phyloP scores from a whole-genome alignment of 2,329 filamentous ascomycete species.

The Aaosphaeria pasadenensis region DNA sequence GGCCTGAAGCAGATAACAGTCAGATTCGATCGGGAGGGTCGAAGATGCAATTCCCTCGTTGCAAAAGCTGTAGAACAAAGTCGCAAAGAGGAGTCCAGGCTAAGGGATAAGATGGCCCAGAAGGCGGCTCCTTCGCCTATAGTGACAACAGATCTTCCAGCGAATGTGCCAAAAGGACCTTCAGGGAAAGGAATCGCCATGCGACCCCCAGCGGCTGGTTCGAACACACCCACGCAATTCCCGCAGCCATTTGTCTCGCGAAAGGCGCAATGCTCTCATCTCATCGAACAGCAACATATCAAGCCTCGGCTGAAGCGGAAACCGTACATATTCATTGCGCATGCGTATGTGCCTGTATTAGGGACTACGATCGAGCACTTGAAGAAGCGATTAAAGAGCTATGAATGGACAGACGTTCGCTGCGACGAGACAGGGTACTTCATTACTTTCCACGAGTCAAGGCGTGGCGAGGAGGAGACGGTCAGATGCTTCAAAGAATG shows the following conservation, averaged over 20 bases:
- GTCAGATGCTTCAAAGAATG: constrained; percentile 75
- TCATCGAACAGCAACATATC: constrained; percentile 64
- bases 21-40: constrained; percentile 84
- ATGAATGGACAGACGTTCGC: constrained; percentile 75
- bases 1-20: constrained; percentile 76
- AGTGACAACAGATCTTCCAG: constrained; percentile 60
- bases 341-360: constrained; percentile 82
- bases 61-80: constrained; percentile 70
- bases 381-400: constrained; percentile 83
- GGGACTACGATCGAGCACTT: constrained; percentile 83
- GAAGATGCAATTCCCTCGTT: constrained; percentile 75
- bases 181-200: constrained; percentile 51
- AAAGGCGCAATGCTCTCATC: constrained; percentile 46
- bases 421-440: constrained; percentile 87
- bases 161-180: constrained; percentile 83
- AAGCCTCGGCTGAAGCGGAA: constrained; percentile 68
- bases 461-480: constrained; percentile 73
- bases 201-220: constrained; percentile 14
- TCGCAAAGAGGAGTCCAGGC: constrained; percentile 57
- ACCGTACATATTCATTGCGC: constrained; percentile 89
- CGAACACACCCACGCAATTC: constrained; percentile 22
- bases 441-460: constrained; percentile 80
- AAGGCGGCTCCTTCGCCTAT: constrained; percentile 20
- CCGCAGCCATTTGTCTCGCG: constrained; percentile 41
- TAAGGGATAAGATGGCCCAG: constrained; percentile 32